Evolutionary conservation across 495 filamentous ascomycete genomes (phyloP).

Genomic region (Coniosporium apollinis): DNA sequence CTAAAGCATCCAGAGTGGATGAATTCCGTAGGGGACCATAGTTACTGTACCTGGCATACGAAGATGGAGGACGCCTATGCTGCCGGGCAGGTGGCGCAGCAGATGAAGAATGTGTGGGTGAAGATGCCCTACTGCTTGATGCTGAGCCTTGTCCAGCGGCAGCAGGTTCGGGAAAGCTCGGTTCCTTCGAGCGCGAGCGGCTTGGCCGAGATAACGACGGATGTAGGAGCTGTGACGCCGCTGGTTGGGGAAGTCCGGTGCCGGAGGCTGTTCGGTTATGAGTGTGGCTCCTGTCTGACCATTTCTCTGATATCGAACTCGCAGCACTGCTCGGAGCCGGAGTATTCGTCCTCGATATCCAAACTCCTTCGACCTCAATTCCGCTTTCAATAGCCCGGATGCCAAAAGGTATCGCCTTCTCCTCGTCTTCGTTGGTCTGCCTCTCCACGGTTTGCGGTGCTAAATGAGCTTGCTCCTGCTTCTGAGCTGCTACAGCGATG

Average conservation of each 20-base stretch:
- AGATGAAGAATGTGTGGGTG: background rate
- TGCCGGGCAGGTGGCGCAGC: background rate
- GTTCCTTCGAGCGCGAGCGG: too few species aligned
- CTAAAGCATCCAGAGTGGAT: conserved; percentile 12
- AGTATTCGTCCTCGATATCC: conserved; percentile 55
- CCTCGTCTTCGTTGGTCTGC: conserved; percentile 22
- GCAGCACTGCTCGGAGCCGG: conserved; percentile 25
- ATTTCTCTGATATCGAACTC: too few species aligned
- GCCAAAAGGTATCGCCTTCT: conserved; percentile 67
- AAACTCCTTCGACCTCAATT: conserved; percentile 75
- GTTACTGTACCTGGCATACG: conserved; percentile 8
- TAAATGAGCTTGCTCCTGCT: conserved; percentile 36
- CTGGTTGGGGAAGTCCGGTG: too few species aligned
- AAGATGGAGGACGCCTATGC: background rate
- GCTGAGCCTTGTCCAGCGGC: too few species aligned
- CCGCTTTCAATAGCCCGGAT: conserved; percentile 77
- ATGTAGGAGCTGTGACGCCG: too few species aligned
- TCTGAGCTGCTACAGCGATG: conserved; percentile 45
- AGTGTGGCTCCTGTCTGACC: too few species aligned
- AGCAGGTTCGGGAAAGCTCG: too few species aligned
- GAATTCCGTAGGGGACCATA: conserved; percentile 10
- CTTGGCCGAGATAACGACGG: too few species aligned
- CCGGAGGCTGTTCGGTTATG: too few species aligned
- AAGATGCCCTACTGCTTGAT: too few species aligned
- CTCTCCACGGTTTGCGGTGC: conserved; percentile 30